phyloP scores from a whole-genome alignment of 768 basidiomycete genomes.

The Porpolomopsis calyptriformis region DNA sequence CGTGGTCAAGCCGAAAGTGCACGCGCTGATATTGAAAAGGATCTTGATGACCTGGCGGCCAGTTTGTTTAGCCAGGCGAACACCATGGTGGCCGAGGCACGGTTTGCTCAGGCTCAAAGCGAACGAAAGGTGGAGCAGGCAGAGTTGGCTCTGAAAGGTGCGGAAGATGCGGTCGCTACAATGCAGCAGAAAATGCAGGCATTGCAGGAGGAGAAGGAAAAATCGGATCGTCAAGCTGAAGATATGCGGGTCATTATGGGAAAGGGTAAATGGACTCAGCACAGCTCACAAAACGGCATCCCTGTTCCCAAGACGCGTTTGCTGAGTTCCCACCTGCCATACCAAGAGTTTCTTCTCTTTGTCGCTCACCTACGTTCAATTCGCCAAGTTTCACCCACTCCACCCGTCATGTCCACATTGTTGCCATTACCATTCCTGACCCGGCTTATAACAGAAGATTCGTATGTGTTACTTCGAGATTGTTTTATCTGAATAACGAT shows the following conservation, averaged over 20 bases:
- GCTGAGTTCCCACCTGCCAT: constrained; percentile 61
- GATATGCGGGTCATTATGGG: constrained; percentile 45
- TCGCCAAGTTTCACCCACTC: constrained; percentile 46
- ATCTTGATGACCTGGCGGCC: constrained; percentile 90
- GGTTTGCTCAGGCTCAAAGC: constrained; percentile 52
- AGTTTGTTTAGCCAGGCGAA: constrained; percentile 88
- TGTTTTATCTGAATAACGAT: constrained; percentile 8
- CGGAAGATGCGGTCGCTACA: constrained; percentile 73
- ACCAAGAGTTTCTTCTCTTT: constrained; percentile 72
- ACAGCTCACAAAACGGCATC: constrained; percentile 20
- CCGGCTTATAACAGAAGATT: constrained; percentile 70
- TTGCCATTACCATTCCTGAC: constrained; percentile 69
- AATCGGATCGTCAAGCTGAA: constrained; percentile 40
- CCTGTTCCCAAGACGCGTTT: constrained; percentile 32
- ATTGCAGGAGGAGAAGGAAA: constrained; percentile 57
- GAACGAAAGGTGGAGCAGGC: constrained; percentile 68
- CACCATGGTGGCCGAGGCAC: constrained; percentile 94
- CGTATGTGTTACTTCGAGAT: constrained; percentile 41
- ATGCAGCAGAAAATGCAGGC: constrained; percentile 83
- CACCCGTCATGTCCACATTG: constrained; percentile 66
- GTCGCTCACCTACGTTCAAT: constrained; percentile 65
- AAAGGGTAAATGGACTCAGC: constrained; percentile 60
- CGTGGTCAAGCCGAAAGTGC: constrained; percentile 86
- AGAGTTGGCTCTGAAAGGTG: constrained; percentile 66
- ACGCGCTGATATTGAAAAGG: constrained; percentile 76